phyloP scores from a whole-genome alignment of 495 filamentous ascomycete species.

The Xylaria scruposa region DNA sequence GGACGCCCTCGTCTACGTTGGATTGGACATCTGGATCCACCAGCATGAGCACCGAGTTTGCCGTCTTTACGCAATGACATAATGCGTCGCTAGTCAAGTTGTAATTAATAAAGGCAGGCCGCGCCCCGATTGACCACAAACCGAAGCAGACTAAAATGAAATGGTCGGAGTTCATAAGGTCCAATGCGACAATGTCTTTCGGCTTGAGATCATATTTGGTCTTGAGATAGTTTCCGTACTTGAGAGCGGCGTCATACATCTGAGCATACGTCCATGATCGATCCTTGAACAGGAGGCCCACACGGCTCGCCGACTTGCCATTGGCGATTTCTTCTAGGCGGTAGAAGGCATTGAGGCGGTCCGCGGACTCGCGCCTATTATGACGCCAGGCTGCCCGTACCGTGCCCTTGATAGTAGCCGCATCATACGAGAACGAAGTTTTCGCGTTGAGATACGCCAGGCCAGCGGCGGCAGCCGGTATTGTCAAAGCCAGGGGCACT shows the following conservation, averaged over 20 bases:
- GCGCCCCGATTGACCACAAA: constrained; percentile 86
- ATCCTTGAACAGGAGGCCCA: constrained; percentile 79
- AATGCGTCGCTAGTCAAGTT: constrained; percentile 80
- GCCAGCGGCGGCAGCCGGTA: constrained; percentile 69
- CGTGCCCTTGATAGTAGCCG: constrained; percentile 57
- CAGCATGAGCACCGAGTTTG: constrained; percentile 72
- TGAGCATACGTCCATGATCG: constrained; percentile 81
- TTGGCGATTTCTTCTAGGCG: constrained; percentile 72
- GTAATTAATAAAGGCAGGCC: constrained; percentile 95
- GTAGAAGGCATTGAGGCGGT: constrained; percentile 80
- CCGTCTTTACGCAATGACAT: constrained; percentile 77
- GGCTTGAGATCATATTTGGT: constrained; percentile 70
- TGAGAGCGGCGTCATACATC: constrained; percentile 74
- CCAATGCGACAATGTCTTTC: constrained; percentile 84
- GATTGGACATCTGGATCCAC: constrained; percentile 72
- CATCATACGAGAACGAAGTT: constrained; percentile 71
- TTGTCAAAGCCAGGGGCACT: constrained; percentile 59
- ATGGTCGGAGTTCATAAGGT: constrained; percentile 84
- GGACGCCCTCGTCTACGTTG: constrained; percentile 56
- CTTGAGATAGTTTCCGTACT: constrained; percentile 85
- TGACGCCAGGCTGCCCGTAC: constrained; percentile 51
- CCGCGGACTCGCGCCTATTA: constrained; percentile 56
- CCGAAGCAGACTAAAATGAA: constrained; percentile 87
- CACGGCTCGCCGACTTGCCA: constrained; percentile 57
- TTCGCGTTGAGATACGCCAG: constrained; percentile 85